Evolutionary conservation across 2,329 filamentous ascomycete genomes (phyloP).

Genomic region (Aspergillus japonicus): DNA sequence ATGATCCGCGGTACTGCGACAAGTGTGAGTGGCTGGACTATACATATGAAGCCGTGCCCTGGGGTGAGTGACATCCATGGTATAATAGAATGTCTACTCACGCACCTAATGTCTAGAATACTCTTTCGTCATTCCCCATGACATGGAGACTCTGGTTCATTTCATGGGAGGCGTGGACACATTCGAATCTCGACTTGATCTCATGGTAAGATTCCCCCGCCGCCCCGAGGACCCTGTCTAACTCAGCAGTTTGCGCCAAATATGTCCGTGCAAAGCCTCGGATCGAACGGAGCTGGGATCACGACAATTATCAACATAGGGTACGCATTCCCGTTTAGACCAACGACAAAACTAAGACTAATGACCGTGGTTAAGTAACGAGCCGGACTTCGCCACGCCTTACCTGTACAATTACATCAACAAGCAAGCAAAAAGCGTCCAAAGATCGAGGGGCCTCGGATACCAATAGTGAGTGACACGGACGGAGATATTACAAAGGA

Average conservation of each 20-base stretch:
- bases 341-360: background rate
- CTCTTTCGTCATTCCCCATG: conserved; percentile 67
- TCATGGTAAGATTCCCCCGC: conserved; percentile 39
- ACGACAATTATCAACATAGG: conserved; percentile 59
- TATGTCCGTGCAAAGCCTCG: conserved; percentile 29
- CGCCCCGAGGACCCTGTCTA: background rate
- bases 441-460: conserved; percentile 58
- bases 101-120: conserved; percentile 44
- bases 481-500: background rate
- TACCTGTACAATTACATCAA: conserved; percentile 70
- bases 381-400: conserved; percentile 65
- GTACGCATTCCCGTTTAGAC: conserved; percentile 6
- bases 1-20: conserved; percentile 56
- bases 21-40: conserved; percentile 65
- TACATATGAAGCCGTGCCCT: conserved; percentile 62
- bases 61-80: conserved; percentile 38
- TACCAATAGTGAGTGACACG: conserved; percentile 46
- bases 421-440: conserved; percentile 63
- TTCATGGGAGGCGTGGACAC: conserved; percentile 53
- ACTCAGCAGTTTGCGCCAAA: conserved; percentile 44
- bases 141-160: conserved; percentile 56
- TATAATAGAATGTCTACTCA: background rate
- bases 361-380: conserved; percentile 51
- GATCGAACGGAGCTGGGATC: conserved; percentile 33
- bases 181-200: conserved; percentile 60